Conservation (phyloP, 345 rosid genomes). For the Eutrema yunnanense region DNA sequence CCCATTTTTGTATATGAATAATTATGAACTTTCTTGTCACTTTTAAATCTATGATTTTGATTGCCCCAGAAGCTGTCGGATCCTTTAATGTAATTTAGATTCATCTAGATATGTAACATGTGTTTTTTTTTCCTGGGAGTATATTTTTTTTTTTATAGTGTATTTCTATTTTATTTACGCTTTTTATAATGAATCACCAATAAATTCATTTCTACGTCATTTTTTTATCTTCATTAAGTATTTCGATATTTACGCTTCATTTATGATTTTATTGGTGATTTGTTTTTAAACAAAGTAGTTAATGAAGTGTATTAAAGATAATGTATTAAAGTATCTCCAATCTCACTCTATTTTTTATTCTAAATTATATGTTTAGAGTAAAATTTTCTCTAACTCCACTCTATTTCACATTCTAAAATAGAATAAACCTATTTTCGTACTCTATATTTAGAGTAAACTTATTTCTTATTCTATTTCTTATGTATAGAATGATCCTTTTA, state of each 20-base stretch:
- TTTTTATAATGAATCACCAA: too few species aligned
- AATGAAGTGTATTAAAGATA: not conserved
- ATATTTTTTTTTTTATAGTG: not conserved
- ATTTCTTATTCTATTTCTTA: too few species aligned
- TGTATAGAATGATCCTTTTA: too few species aligned
- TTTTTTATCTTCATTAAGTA: not conserved
- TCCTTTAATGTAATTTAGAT: not conserved
- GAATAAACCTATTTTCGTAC: too few species aligned
- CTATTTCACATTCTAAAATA: too few species aligned
- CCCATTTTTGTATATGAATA: conserved; percentile 8
- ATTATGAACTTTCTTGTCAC: conserved; percentile 20
- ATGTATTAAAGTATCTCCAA: not conserved
- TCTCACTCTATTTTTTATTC: too few species aligned
- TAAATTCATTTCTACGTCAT: not conserved
- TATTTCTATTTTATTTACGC: not conserved
- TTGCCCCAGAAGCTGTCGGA: conserved; percentile 20
- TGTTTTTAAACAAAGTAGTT: not conserved
- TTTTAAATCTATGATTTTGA: conserved; percentile 15
- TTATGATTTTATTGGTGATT: conserved; percentile 5
- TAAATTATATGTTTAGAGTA: too few species aligned
- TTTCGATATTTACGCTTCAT: not conserved
- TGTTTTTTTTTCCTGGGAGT: not conserved
- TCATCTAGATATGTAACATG: not conserved
- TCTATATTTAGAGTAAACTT: too few species aligned
- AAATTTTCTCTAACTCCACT: too few species aligned